Base-by-base conservation (phyloP, 2,329 filamentous ascomycete genomes). In the Pseudogymnoascus sp. region DNA sequence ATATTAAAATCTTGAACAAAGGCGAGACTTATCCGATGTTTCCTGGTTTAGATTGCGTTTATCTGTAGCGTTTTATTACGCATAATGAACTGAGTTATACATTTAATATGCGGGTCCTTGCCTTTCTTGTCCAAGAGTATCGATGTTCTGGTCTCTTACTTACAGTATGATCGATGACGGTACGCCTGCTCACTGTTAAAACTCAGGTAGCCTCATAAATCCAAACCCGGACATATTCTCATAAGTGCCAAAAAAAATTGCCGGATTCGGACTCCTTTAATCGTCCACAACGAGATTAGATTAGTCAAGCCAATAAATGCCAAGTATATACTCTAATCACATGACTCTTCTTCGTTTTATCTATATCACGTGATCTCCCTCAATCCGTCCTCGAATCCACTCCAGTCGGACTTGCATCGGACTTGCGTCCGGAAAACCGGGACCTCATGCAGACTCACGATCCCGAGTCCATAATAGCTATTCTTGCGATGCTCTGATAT, bases 371-470 rank as follows among this genome's bases (percentile, higher is more conserved):
- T 56, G 49, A 21, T 34, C 49, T 14, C 2, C n/a, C 28, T 36
- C 28, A 56, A 56, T 56, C 49, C 25, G 49, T 56, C n/a, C 28
- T 56, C 49, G 49, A 56, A 56, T 56, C 49, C 49, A 56, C 49
- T 56, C 34, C 49, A 56, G 28, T 56, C 49, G 49, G 49, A 21
- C 49, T 56, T 56, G 49, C 28, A 56, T 53, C 49, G 49, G 49
- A 56, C 49, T 36, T 56, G 28, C 28, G 28, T 34, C 49, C 49
- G 49, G 49, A 56, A 56, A 56, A 56, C 49, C 49, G 49, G 49
- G 49, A 34, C 49, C 49, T 56, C 49, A 56, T 56, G 49, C 49
- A 21, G n/a, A 34, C 49, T 56, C 49, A 56, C 9, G 49, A 56
- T 56, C 28, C 49, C 28, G 49, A 56, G 28, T 56, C 49, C 28